phyloP scores from a whole-genome alignment of 177 flowering plant species.

The Vitis hybrid region DNA sequence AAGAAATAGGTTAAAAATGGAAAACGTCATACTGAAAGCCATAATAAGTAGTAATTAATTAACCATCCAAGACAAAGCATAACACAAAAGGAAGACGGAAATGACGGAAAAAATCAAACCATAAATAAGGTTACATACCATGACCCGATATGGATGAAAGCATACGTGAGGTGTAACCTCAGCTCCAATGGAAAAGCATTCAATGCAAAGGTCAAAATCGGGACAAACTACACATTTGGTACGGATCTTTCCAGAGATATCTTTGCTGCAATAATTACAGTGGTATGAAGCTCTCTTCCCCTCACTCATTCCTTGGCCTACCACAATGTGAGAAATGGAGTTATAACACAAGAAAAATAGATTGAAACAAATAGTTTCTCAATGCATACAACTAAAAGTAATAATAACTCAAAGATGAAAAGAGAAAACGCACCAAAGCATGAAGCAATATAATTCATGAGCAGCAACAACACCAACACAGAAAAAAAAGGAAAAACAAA shows the following conservation, averaged over 20 bases:
- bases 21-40: no score
- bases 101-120: background rate
- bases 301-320: conserved; percentile 37
- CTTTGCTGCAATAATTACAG: conserved; percentile 72
- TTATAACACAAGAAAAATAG: background rate
- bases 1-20: no score
- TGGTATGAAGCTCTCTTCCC: conserved; percentile 56
- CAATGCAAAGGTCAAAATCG: conserved; percentile 84
- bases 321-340: background rate
- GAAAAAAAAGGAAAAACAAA: no score
- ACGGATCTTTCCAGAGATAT: conserved; percentile 59
- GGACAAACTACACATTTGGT: conserved; percentile 60
- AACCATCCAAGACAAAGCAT: background rate
- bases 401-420: no score
- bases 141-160: conserved; percentile 66
- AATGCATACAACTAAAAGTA: no score
- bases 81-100: background rate
- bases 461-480: no score
- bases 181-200: conserved; percentile 76
- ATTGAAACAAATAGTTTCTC: background rate
- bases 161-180: conserved; percentile 63
- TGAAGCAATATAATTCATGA: no score
- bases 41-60: no score
- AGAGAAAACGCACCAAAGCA: no score
- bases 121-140: conserved; percentile 39